Percentiles rank a stretch among this genome's conserved stretches.
Conservation (phyloP, 2,329 filamentous ascomycete genomes). For the Claviceps purpurea region DNA sequence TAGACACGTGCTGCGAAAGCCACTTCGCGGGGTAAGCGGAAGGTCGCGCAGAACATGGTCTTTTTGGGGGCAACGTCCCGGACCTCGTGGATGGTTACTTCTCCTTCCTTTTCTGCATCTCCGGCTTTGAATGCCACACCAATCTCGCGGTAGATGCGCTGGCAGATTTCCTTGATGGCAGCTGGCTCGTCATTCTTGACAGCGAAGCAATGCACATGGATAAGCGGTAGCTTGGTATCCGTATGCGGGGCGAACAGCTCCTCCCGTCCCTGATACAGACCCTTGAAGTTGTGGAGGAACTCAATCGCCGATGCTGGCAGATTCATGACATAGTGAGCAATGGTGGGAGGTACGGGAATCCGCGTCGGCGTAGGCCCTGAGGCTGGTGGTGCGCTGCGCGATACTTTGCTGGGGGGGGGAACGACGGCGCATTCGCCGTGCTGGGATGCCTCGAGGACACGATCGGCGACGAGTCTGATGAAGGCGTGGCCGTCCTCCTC, state of each 20-base stretch:
- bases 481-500: slow-evolving; percentile 74
- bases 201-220: slow-evolving; percentile 93
- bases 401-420: slow-evolving; percentile 22
- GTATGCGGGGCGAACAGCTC: slow-evolving; percentile 49
- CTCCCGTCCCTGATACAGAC: slow-evolving; percentile 64
- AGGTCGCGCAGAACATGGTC: slow-evolving; percentile 92
- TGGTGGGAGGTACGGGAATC: slow-evolving; percentile 53
- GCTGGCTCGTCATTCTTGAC: slow-evolving; percentile 66
- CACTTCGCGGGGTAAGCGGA: slow-evolving; percentile 69
- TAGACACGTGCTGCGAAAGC: slow-evolving; percentile 48
- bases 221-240: slow-evolving; percentile 52
- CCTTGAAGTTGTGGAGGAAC: slow-evolving; percentile 56
- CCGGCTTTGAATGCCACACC: slow-evolving; percentile 27
- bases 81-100: slow-evolving; percentile 53
- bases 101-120: slow-evolving; percentile 31
- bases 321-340: slow-evolving; percentile 97
- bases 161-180: slow-evolving; percentile 37
- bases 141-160: slow-evolving; percentile 27
- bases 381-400: slow-evolving; percentile 24
- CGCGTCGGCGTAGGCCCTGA: slow-evolving; percentile 23
- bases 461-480: slow-evolving; percentile 56
- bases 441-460: slow-evolving; percentile 37
- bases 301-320: slow-evolving; percentile 79
- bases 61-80: slow-evolving; percentile 87
- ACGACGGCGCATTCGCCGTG: slow-evolving; percentile 42